These are phyloP conservation scores for Colletotrichum sp. DNA, from an alignment of 2,329 filamentous ascomycete species.

Conservation along the genomic window DNA sequence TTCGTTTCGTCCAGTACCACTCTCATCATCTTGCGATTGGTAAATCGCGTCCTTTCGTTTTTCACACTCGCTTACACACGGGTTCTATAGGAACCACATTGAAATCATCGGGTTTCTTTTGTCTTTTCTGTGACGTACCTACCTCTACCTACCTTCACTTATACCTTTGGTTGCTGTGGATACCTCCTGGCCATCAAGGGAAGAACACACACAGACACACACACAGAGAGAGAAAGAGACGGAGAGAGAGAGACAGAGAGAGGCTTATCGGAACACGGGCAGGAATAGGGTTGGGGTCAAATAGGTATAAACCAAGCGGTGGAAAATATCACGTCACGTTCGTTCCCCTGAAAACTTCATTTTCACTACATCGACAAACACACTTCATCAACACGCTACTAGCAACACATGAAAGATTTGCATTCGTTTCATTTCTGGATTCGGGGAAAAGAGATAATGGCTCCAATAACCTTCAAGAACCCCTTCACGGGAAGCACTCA, in stretches of 20 bases:
- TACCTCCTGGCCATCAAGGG: background rate
- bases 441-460: background rate
- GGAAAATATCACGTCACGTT: background rate
- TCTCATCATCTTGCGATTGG: background rate
- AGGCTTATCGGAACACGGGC: background rate
- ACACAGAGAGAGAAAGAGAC: no score
- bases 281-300: background rate
- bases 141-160: background rate
- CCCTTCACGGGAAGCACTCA: background rate
- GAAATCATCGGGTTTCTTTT: background rate
- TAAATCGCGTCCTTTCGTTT: background rate
- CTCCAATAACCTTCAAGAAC: background rate
- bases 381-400: background rate
- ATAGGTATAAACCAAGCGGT: background rate
- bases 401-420: background rate
- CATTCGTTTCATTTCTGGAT: background rate
- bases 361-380: background rate
- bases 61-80: background rate
- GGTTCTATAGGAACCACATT: background rate
- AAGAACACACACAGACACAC: background rate
- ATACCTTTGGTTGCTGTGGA: background rate
- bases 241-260: background rate
- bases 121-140: background rate
- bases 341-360: background rate
- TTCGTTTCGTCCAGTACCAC: background rate